Evolutionary conservation across 495 filamentous ascomycete genomes (phyloP), one percentile per base, ranked within the genome.

Genomic region (Neurospora sp.): DNA sequence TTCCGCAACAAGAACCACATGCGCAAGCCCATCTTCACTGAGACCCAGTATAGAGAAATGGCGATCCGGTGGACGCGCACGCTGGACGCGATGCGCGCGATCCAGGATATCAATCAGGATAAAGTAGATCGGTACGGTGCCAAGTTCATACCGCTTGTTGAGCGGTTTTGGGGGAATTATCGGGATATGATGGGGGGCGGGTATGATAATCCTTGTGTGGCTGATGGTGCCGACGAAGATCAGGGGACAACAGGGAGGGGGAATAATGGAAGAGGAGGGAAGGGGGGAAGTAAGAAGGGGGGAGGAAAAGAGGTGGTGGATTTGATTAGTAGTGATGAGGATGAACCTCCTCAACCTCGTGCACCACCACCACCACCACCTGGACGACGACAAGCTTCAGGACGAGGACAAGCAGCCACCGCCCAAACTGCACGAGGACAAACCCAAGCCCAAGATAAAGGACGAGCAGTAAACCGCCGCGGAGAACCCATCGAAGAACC

Each of bases 31-130:
- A 80, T 88, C 35, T 98, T 98, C 80, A 90, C 91, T 1, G 93
- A 97, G 77, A 86, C 86, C 38, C 85, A 93, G 2, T 84, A 96
- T 71, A 90, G 94, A 37, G 90, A 93, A 77, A 97, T 99, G 91
- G 93, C 89, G 6, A 92, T 97, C 49, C 77, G 83, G 39, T 94
- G 95, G 75, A 91, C 87, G 77, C 83, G 88, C 81, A 85, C 84
- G 39, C 46, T 84, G 46, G 83, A 83, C 4, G 84, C 91, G 73
- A 90, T 99, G 87, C 82, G 82, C 42, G 77, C 80, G 5, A 93
- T 98, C 72, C 88, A 86, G 0, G 89, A 88, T 14, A 91, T 97
- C 72, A 89, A 93, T 70, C 75, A 80, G 11, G 89, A 93, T 27
- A 93, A 90, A 79, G 92, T 96, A 31, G 78, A 87, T 7, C 83